Conservation (phyloP, 2,329 filamentous ascomycete species). For the Pseudogymnoascus sp. region DNA sequence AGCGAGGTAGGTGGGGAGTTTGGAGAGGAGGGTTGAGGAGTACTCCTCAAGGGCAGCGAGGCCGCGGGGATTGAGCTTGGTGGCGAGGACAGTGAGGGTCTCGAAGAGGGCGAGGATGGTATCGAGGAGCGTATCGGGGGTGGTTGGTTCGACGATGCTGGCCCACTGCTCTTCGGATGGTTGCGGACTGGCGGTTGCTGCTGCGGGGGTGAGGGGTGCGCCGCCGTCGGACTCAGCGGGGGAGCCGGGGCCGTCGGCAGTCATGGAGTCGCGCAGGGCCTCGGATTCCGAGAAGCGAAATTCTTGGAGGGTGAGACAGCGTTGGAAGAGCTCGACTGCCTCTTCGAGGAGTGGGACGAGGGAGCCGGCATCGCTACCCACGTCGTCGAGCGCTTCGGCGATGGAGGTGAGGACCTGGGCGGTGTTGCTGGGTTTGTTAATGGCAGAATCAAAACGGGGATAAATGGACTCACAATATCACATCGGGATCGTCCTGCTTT, state of each 20-base stretch:
- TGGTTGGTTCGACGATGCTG: constrained; percentile 57
- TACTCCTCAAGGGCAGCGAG: constrained; percentile 51
- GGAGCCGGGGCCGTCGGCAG: constrained; percentile 28
- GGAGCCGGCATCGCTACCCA: constrained; percentile 34
- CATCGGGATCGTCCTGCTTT: constrained; percentile 55
- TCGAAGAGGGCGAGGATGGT: constrained; percentile 57
- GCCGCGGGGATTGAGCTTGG: constrained; percentile 30
- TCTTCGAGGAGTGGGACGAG: constrained; percentile 44
- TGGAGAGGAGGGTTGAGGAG: constrained; percentile 42
- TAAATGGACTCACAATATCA: constrained; percentile 43
- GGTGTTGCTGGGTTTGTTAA: constrained; percentile 42
- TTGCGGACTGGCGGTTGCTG: constrained; percentile 12
- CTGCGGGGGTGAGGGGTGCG: constrained; percentile 10
- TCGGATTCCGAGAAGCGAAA: constrained; percentile 37
- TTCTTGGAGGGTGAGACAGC: constrained; percentile 46
- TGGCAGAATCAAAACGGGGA: background rate
- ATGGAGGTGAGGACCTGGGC: constrained; percentile 60
- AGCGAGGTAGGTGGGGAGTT: constrained; percentile 43
- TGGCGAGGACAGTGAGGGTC: constrained; percentile 41
- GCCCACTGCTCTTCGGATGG: constrained; percentile 51
- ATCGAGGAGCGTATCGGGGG: constrained; percentile 55
- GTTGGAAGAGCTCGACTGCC: constrained; percentile 50
- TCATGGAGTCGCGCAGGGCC: constrained; percentile 25
- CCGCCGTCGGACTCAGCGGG: constrained; percentile 29
- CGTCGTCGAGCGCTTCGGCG: constrained; percentile 51